Percentiles rank a stretch among this genome's conserved stretches.
phyloP scores from a whole-genome alignment of 345 rosid genomes.

The Boechera stricta region DNA sequence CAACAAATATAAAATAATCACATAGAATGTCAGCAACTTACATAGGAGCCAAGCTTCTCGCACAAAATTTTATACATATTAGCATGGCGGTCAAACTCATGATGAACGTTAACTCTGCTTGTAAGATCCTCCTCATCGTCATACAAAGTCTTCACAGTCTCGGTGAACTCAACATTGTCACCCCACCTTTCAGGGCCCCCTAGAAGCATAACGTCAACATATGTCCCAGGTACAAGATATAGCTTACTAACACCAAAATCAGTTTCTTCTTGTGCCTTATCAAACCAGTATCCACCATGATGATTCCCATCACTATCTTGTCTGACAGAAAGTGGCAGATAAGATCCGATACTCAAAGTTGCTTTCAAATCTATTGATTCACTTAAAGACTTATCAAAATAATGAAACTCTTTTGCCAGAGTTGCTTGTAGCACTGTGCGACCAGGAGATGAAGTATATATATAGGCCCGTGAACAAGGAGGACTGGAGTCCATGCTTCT shows the following conservation, averaged over 20 bases:
- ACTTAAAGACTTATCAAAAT: conserved; percentile 57
- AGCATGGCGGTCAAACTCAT: conserved; percentile 49
- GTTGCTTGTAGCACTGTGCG: conserved; percentile 78
- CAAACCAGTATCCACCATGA: conserved; percentile 88
- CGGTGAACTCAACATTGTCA: conserved; percentile 58
- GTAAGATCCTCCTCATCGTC: conserved; percentile 46
- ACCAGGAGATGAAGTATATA: conserved; percentile 77
- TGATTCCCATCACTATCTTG: conserved; percentile 79
- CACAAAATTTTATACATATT: conserved; percentile 67
- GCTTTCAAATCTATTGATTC: conserved; percentile 69
- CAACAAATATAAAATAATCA: conserved; percentile 19
- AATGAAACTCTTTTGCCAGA: conserved; percentile 65
- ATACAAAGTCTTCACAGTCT: conserved; percentile 58
- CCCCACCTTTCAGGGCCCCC: conserved; percentile 96
- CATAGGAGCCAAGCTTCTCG: conserved; percentile 67
- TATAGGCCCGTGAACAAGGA: conserved; percentile 71
- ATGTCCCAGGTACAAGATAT: conserved; percentile 87
- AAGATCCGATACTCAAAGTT: conserved; percentile 73
- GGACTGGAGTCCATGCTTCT: conserved; percentile 54
- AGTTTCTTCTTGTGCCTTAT: conserved; percentile 54
- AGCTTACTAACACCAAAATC: conserved; percentile 56
- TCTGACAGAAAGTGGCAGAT: conserved; percentile 68
- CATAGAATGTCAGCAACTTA: conserved; percentile 50
- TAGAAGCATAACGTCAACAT: conserved; percentile 65
- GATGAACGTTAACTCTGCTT: conserved; percentile 54